Evolutionary conservation across 768 basidiomycete species (phyloP).

Genomic region (Tylopilus vinaceipallidus): DNA sequence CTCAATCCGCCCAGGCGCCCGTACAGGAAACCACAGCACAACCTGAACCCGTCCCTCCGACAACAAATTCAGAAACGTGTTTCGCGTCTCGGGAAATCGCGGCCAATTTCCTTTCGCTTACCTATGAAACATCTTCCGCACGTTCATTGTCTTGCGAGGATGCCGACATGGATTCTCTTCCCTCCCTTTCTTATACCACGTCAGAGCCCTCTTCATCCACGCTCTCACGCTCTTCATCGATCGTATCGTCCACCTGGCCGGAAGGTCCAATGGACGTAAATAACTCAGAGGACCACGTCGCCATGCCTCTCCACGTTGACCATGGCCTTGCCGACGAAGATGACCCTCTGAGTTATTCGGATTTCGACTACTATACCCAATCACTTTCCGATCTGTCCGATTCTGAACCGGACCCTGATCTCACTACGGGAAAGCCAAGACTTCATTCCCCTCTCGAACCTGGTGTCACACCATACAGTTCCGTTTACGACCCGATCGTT

Average conservation of each 20-base stretch:
- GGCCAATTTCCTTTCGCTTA: constrained; percentile 7
- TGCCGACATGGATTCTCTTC: constrained; percentile 34
- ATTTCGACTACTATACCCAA: constrained; percentile 37
- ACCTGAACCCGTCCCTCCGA: neutral
- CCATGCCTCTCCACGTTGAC: constrained; percentile 1
- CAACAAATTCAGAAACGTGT: constrained; percentile 4
- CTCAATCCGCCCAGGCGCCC: neutral
- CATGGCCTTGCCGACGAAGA: constrained; percentile 22
- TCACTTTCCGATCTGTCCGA: constrained; percentile 31
- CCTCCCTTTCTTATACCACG: constrained; percentile 32
- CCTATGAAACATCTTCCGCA: constrained; percentile 22
- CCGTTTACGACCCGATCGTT: constrained; percentile 23
- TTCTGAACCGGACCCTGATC: constrained; percentile 24
- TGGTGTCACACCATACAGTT: constrained; percentile 17
- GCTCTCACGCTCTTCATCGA: constrained; percentile 44
- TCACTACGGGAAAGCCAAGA: neutral
- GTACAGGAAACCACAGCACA: neutral
- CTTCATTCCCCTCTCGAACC: constrained; percentile 9
- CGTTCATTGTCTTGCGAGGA: constrained; percentile 22
- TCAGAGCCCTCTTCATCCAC: constrained; percentile 35
- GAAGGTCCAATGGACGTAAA: constrained; percentile 19
- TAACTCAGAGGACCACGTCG: constrained; percentile 7
- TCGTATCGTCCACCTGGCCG: constrained; percentile 34
- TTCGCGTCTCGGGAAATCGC: constrained; percentile 8
- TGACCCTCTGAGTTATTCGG: constrained; percentile 34